Base-by-base conservation (phyloP, 2,329 filamentous ascomycete genomes). In the Juglanconis oblonga region DNA sequence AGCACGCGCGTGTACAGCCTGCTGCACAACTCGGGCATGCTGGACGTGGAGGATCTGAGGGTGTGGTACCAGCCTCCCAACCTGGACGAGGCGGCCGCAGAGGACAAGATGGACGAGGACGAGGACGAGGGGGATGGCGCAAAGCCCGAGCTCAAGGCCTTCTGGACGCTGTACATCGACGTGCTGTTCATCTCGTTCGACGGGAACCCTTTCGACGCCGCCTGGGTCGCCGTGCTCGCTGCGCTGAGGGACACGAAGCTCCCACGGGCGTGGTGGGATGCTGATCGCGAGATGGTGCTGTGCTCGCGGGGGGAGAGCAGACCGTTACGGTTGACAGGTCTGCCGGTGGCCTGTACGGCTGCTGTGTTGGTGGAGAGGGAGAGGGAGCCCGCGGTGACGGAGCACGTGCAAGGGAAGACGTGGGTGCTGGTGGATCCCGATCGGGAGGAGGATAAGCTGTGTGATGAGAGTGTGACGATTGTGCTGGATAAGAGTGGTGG, bases 141-240 rank as follows among this genome's bases (percentile, higher is more conserved):
- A 3, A 62, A 71, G 56, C 73, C 72, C 40, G 71, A 75, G 61
- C 74, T 94, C 10, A 94, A 90, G 71, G 95, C 89, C 0, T 98
- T 96, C 74, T 99, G 94, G 95, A 88, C 91, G 9, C 85, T 99
- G 24, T 97, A 97, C 74, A 90, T 99, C 65, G 94, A 98, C 71
- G 81, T 97, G n/a, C 84, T 97, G 70, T 95, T 97, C 76, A 88
- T 99, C 66, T 96, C 91, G 0, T 86, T 97, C 53, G 93, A 97
- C 65, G 94, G 94, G 5, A 96, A 95, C 69, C 86, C 92, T 1
- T 93, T 98, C 65, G 94, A 99, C 70, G 90, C 91, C 0, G 91
- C 92, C 0, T 98, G 94, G 93, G 84, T 89, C 1, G 87, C 92
- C 11, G 82, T 96, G 0, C 74, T 97, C 29, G 91, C 93, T 8